Evolutionary conservation across 2,329 filamentous ascomycete species (phyloP).

Genomic region (Orbilia brochopaga): DNA sequence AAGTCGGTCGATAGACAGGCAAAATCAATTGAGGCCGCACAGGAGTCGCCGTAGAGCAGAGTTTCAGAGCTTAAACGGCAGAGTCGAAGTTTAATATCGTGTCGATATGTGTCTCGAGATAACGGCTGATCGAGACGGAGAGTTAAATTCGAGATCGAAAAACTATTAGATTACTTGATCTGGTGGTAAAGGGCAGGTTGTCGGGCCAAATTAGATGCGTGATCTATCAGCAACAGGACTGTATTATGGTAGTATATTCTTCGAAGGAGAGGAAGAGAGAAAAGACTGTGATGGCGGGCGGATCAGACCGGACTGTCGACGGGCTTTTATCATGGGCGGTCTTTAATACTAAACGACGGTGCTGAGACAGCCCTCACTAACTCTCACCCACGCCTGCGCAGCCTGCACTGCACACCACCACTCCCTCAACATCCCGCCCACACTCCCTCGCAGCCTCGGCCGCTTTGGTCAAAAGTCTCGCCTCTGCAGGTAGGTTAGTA

Average conservation of each 20-base stretch:
- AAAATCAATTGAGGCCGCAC: constrained; percentile 13
- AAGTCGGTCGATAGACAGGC: background rate
- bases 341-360: constrained; percentile 1
- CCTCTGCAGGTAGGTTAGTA: background rate
- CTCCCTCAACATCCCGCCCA: background rate
- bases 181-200: background rate
- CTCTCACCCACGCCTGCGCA: no score
- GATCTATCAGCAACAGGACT: background rate
- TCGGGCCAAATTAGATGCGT: background rate
- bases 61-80: constrained; percentile 22
- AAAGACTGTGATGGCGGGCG: constrained; percentile 40
- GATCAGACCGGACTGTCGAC: constrained; percentile 48
- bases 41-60: constrained; percentile 10
- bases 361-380: background rate
- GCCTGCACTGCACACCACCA: constrained; percentile 4
- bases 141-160: background rate
- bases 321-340: constrained; percentile 28
- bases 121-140: constrained; percentile 3
- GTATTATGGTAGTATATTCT: constrained; percentile 13
- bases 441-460: background rate
- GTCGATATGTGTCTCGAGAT: constrained; percentile 23
- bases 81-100: constrained; percentile 25
- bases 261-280: constrained; percentile 16
- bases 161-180: constrained; percentile 22
- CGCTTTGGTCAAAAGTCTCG: background rate